These are phyloP conservation scores for Mrakiaceae sp. DNA, from an alignment of 1,284 basidiomycete genomes.

Conservation along the genomic window DNA sequence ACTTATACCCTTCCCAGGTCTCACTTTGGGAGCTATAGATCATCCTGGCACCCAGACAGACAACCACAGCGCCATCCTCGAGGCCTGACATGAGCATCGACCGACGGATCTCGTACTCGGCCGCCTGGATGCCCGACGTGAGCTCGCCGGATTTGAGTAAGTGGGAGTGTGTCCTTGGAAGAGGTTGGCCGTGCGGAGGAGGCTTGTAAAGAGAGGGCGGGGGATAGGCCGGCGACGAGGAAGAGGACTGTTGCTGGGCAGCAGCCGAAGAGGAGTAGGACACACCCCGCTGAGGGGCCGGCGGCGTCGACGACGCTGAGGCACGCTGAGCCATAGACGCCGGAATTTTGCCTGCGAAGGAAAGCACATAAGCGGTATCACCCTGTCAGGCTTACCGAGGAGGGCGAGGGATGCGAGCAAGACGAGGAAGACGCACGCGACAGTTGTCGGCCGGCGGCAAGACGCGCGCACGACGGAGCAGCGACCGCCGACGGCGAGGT, in stretches of 20 bases:
- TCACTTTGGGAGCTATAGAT: constrained; percentile 79
- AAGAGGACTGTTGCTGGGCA: not conserved
- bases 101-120: constrained; percentile 75
- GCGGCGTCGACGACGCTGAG: not conserved
- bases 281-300: not conserved
- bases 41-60: constrained; percentile 66
- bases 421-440: not conserved
- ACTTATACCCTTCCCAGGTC: constrained; percentile 30
- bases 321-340: not conserved
- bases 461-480: not conserved
- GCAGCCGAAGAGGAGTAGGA: not conserved
- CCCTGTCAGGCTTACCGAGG: not conserved
- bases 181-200: constrained; percentile 53
- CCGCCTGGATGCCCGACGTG: constrained; percentile 68
- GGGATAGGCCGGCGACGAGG: not conserved
- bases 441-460: not conserved
- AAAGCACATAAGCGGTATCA: not conserved
- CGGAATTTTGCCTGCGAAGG: not conserved
- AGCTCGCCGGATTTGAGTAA: constrained; percentile 58
- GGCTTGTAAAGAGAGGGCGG: constrained; percentile 8
- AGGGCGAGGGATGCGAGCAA: not conserved
- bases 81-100: constrained; percentile 61
- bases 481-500: not conserved
- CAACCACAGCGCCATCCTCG: constrained; percentile 63
- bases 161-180: constrained; percentile 65